These are phyloP conservation scores for Suhomyces vadensis DNA, from an alignment of 805 yeast species.

Conservation along the genomic window DNA sequence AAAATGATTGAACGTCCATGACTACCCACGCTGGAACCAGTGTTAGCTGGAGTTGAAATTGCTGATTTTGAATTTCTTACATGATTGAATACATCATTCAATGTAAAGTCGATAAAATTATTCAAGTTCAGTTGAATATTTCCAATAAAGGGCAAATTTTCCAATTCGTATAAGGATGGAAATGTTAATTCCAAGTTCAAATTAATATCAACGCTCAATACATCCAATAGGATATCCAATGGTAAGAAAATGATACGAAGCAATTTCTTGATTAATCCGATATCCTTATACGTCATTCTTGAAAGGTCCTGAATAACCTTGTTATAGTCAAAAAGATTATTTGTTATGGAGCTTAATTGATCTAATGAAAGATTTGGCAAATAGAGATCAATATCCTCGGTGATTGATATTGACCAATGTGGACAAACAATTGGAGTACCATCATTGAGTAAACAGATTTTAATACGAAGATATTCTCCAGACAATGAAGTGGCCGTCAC, in stretches of 20 bases:
- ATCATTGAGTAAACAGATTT: conserved; percentile 73
- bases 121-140: conserved; percentile 58
- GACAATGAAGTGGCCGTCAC: conserved; percentile 89
- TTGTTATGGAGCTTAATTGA: conserved; percentile 44
- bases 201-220: conserved; percentile 60
- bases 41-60: conserved; percentile 4
- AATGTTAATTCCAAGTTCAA: conserved; percentile 73
- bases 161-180: conserved; percentile 58
- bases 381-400: conserved; percentile 55
- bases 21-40: conserved; percentile 11
- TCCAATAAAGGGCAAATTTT: conserved; percentile 39
- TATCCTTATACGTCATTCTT: conserved; percentile 36
- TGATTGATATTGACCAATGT: conserved; percentile 52
- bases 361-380: conserved; percentile 57
- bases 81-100: conserved; percentile 74
- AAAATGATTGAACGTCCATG: conserved; percentile 71
- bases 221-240: conserved; percentile 56
- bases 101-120: conserved; percentile 69
- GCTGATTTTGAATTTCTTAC: conserved; percentile 47
- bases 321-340: conserved; percentile 40
- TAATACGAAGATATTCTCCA: conserved; percentile 73
- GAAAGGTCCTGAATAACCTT: conserved; percentile 41
- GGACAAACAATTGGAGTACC: conserved; percentile 87
- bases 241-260: conserved; percentile 55
- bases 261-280: conserved; percentile 43